Percentiles rank a stretch among this genome's conserved stretches.
Conservation (phyloP, 495 filamentous ascomycete genomes). For the Trichoderma asperelloides region DNA sequence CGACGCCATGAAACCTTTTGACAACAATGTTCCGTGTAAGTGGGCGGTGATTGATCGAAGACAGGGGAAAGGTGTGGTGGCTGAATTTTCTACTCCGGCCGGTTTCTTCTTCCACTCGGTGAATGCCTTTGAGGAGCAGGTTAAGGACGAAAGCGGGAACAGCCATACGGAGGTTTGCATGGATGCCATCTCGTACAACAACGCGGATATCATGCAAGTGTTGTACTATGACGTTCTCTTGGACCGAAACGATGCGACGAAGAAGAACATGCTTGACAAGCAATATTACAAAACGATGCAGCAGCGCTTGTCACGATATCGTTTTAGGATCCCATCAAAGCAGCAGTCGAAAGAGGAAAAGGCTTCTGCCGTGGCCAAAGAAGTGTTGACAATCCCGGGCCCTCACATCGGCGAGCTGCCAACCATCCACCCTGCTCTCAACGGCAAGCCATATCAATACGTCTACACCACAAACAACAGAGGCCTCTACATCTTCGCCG, state of each 20-base stretch:
- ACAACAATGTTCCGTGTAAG: constrained; percentile 37
- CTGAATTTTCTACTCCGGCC: constrained; percentile 46
- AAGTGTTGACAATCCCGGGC: constrained; percentile 31
- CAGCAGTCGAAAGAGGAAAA: neutral
- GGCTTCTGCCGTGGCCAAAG: constrained; percentile 15
- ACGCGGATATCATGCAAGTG: constrained; percentile 42
- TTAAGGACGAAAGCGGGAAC: constrained; percentile 20
- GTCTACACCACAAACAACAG: constrained; percentile 51
- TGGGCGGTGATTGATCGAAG: constrained; percentile 65
- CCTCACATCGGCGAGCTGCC: constrained; percentile 51
- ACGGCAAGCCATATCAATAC: constrained; percentile 50
- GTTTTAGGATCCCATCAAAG: constrained; percentile 29
- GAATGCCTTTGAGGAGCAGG: constrained; percentile 59
- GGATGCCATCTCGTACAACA: constrained; percentile 48
- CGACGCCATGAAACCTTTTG: constrained; percentile 45
- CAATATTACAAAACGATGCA: constrained; percentile 26
- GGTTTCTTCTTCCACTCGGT: constrained; percentile 72
- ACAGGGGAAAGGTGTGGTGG: constrained; percentile 45
- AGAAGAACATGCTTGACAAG: constrained; percentile 22
- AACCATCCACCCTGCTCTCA: constrained; percentile 52
- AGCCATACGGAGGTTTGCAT: constrained; percentile 40
- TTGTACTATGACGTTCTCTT: constrained; percentile 55
- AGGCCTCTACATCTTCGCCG: constrained; percentile 52
- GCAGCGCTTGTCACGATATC: constrained; percentile 35
- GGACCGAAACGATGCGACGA: constrained; percentile 21